These are phyloP conservation scores for Naegleria lovaniensis DNA, from an alignment of 208 protist genomes.

Conservation along the genomic window DNA sequence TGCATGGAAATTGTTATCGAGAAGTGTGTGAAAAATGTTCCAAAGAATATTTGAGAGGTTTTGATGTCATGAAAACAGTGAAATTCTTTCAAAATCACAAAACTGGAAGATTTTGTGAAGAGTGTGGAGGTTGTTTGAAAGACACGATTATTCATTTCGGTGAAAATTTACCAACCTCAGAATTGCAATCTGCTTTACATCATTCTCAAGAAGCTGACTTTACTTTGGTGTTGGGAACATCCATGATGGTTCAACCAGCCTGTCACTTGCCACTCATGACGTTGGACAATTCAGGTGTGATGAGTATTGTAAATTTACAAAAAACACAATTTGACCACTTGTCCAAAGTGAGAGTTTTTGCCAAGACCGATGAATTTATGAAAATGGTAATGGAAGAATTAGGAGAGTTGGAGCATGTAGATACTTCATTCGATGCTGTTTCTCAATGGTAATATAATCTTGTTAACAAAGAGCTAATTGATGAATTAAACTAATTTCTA, in stretches of 20 bases:
- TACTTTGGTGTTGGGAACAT: not conserved
- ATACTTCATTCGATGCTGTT: not conserved
- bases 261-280: not conserved
- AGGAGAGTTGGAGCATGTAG: not conserved
- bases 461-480: too few relatives aligned
- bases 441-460: not conserved
- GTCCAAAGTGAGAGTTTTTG: not conserved
- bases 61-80: not conserved
- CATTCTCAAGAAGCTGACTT: not conserved
- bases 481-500: too few relatives aligned
- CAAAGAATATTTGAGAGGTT: constrained; percentile 23
- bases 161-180: not conserved
- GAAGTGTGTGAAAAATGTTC: constrained; percentile 11
- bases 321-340: constrained; percentile 15
- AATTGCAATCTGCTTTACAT: not conserved
- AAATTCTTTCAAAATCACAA: not conserved
- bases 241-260: not conserved
- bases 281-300: not conserved
- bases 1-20: constrained; percentile 29
- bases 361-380: constrained; percentile 28
- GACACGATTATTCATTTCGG: constrained; percentile 29
- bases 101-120: constrained; percentile 21
- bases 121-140: not conserved
- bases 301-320: constrained; percentile 28
- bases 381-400: not conserved